Base-by-base conservation (phyloP, 805 yeast genomes). In the Metschnikowia gruessii region DNA sequence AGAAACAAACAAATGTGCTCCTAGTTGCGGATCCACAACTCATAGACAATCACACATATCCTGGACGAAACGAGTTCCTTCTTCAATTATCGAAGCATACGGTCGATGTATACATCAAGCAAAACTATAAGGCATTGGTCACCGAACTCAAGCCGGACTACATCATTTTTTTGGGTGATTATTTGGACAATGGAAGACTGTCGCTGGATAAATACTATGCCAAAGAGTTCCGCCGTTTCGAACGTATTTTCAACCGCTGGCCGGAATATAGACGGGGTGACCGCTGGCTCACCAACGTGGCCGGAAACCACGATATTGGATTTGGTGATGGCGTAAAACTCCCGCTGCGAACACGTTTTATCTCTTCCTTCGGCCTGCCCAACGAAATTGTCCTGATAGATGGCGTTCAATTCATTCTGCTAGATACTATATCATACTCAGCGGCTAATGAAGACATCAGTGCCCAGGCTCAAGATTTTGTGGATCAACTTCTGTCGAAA, bases 1-100 rank as follows among this genome's bases (percentile, higher is more conserved):
- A 16, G 17, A 12, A 22, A 7, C 43, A 43, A 12, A 64, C 68
- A 32, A 62, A 62, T 35, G 62, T 72, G 29, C 50, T 72, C 37
- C 52, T 72, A 9, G 64, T 72, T 17, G 75, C 77, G 3, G 76
- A 72, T 44, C 76, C 77, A 5, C 76, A 72, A 48, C 62, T 72
- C 33, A 71, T 72, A 29, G 77, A 72, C 51, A 60, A 59, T 48
- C 76, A 72, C 53, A 72, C 76, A 4, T 72, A 72, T 46, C 75
- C 75, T 0, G 72, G 70, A 3, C 61, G 76, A 21, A 63, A 62
- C 52, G 49, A 48, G 11, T 37, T 57, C 7, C 57, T 71, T 10
- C 59, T 72, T 31, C 48, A 52, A 36, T 48, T 71, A 17, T 68
- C 74, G 1, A 57, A 71, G 46, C 76, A 72, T 50, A 72, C 76